These are phyloP conservation scores for Saccharomycopsis oosterbeekiorum DNA, from an alignment of 805 yeast genomes.

Conservation along the genomic window DNA sequence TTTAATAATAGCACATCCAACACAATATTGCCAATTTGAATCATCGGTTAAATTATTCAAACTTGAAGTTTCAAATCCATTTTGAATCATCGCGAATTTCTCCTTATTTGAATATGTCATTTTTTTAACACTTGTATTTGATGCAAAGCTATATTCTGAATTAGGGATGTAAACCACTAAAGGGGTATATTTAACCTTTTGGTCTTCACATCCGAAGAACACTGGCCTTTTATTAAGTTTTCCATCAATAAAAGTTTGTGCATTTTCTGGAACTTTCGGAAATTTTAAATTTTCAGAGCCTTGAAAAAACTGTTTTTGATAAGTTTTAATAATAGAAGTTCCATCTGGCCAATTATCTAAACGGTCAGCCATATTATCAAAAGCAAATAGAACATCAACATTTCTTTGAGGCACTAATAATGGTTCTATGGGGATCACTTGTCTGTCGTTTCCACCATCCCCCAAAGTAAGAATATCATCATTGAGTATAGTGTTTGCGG, in stretches of 20 bases:
- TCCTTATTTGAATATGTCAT: constrained; percentile 51
- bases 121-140: constrained; percentile 65
- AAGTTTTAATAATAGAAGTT: constrained; percentile 8
- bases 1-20: constrained; percentile 76
- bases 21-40: constrained; percentile 58
- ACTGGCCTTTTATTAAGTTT: constrained; percentile 63
- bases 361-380: constrained; percentile 37
- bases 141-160: constrained; percentile 48
- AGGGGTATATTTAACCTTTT: constrained; percentile 29
- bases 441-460: constrained; percentile 56
- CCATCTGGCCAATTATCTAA: constrained; percentile 20
- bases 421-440: constrained; percentile 49
- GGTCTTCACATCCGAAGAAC: constrained; percentile 70
- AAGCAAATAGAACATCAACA: constrained; percentile 47
- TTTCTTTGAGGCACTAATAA: constrained; percentile 42
- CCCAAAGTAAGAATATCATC: constrained; percentile 28
- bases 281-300: constrained; percentile 53
- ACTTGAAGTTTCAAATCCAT: constrained; percentile 66
- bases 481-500: constrained; percentile 11
- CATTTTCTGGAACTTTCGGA: constrained; percentile 65
- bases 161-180: constrained; percentile 68
- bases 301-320: constrained; percentile 17
- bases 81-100: constrained; percentile 48
- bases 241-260: constrained; percentile 43
- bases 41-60: constrained; percentile 61